Evolutionary conservation across 441 rosid genomes (phyloP).

Genomic region (Viola pubescens): DNA sequence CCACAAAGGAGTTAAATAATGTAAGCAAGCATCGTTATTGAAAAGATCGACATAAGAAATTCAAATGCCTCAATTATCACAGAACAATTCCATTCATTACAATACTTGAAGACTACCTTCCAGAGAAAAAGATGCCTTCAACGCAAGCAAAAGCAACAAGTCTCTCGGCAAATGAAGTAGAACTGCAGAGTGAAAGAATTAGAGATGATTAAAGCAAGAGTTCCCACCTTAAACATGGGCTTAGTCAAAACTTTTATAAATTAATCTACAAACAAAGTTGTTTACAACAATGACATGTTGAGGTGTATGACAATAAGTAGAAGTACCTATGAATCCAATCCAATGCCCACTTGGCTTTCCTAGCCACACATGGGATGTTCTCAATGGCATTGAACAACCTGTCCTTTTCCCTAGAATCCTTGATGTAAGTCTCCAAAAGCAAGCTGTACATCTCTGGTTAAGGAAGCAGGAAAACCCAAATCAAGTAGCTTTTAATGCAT

Average conservation of each 20-base stretch:
- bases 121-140: slow-evolving; percentile 91
- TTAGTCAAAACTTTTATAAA: background rate
- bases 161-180: slow-evolving; percentile 66
- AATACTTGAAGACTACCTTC: slow-evolving; percentile 45
- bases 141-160: slow-evolving; percentile 84
- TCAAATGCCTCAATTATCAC: slow-evolving; percentile 3
- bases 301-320: background rate
- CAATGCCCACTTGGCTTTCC: slow-evolving; percentile 77
- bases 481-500: background rate
- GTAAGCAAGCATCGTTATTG: background rate
- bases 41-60: background rate
- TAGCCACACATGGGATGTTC: slow-evolving; percentile 64
- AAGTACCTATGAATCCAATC: slow-evolving; percentile 75
- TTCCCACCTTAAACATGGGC: background rate
- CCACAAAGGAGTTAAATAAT: slow-evolving; percentile 6
- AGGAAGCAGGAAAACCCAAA: slow-evolving; percentile 3
- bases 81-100: background rate
- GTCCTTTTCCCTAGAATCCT: slow-evolving; percentile 74
- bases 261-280: background rate
- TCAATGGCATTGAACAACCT: slow-evolving; percentile 80
- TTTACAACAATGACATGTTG: no score
- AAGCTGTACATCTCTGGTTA: slow-evolving; percentile 79
- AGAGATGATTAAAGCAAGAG: slow-evolving; percentile 8
- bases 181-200: slow-evolving; percentile 33
- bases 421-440: slow-evolving; percentile 82